Percentiles rank a stretch among this genome's conserved stretches.
Conservation (phyloP, 768 basidiomycete genomes). For the Crepidotus variabilis region DNA sequence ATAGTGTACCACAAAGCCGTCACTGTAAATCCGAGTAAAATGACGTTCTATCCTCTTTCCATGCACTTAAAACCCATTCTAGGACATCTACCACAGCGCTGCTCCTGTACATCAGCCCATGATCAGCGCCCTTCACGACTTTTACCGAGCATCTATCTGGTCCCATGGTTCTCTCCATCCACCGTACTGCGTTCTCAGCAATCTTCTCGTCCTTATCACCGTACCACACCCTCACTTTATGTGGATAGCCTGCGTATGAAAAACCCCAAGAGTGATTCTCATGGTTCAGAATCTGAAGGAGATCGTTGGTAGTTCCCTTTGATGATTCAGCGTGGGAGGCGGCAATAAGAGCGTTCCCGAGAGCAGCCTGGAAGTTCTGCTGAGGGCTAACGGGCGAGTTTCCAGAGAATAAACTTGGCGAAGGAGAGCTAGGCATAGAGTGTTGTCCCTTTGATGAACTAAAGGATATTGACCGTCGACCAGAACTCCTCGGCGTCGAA, state of each 20-base stretch:
- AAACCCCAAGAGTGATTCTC: conserved; percentile 90
- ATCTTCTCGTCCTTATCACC: conserved; percentile 94
- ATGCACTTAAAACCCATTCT: conserved; percentile 48
- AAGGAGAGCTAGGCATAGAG: conserved; percentile 49
- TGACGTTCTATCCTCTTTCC: conserved; percentile 13
- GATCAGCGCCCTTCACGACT: conserved; percentile 85
- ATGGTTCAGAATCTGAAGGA: conserved; percentile 89
- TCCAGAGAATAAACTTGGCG: conserved; percentile 39
- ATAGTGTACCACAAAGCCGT: conserved; percentile 1
- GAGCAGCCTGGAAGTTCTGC: conserved; percentile 56
- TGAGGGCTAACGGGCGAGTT: conserved; percentile 14
- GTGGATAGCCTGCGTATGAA: conserved; percentile 76
- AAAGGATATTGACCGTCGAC: conserved; percentile 76
- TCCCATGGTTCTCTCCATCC: conserved; percentile 88
- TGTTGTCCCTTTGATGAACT: conserved; percentile 37
- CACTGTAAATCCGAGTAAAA: conserved; percentile 17
- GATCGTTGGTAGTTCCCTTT: conserved; percentile 86
- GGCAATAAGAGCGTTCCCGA: conserved; percentile 89
- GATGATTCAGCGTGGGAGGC: conserved; percentile 95
- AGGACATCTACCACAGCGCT: conserved; percentile 83
- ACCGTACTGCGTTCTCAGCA: conserved; percentile 82
- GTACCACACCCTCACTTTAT: conserved; percentile 83
- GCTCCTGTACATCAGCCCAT: conserved; percentile 91
- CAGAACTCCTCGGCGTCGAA: conserved; percentile 40
- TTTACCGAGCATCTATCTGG: conserved; percentile 71